phyloP scores from a whole-genome alignment of 108 stramenopile genomes.

The Cyclotella cryptica region DNA sequence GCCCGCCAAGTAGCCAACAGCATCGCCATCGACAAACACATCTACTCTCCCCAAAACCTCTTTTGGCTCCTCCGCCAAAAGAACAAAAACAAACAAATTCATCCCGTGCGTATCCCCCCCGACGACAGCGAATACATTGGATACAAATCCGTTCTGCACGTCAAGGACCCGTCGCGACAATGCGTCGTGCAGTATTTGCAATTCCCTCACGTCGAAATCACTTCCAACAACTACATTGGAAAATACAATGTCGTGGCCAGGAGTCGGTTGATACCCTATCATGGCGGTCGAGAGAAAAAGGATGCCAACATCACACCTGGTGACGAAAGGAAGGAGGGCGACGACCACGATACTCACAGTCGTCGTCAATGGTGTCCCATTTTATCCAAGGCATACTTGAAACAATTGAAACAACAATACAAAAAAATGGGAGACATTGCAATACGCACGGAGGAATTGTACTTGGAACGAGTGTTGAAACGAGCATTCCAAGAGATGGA shows the following conservation, averaged over 20 bases:
- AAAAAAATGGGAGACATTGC: background rate
- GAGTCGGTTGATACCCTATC: constrained; percentile 10
- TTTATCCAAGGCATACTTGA: background rate
- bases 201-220: background rate
- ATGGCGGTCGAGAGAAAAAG: background rate
- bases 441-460: background rate
- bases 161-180: background rate
- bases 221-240: background rate
- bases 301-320: background rate
- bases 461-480: background rate
- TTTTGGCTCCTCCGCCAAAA: constrained; percentile 4
- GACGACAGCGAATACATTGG: constrained; percentile 10
- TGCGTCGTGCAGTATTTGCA: constrained; percentile 7
- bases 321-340: background rate
- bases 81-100: background rate
- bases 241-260: background rate
- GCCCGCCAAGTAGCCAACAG: background rate
- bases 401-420: background rate
- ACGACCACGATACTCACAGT: background rate
- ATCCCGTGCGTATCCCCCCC: constrained; percentile 4
- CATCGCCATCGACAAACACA: constrained; percentile 1
- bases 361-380: background rate
- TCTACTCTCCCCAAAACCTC: background rate
- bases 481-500: background rate
- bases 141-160: background rate